Evolutionary conservation across 2,329 filamentous ascomycete genomes (phyloP).

Genomic region (Hortaea werneckii): DNA sequence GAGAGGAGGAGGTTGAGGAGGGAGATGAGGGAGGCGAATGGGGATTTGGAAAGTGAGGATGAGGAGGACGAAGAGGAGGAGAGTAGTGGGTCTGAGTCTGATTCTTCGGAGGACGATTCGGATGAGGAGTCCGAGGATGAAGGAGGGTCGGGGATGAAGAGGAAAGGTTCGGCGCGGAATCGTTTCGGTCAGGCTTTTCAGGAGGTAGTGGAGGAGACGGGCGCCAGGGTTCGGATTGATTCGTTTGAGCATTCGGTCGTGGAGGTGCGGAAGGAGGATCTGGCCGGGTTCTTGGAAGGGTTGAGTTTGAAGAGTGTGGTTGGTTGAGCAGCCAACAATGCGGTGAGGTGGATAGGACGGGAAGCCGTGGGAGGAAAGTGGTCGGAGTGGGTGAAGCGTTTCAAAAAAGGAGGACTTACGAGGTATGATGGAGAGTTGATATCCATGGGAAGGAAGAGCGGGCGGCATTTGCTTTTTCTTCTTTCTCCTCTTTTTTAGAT

Average conservation of each 20-base stretch:
- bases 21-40: constrained; percentile 50
- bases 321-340: constrained; percentile 24
- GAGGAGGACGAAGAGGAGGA: constrained; percentile 36
- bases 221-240: constrained; percentile 79
- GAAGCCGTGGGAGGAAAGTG: no score
- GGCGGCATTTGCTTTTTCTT: no score
- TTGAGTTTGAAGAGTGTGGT: constrained; percentile 85
- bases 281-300: constrained; percentile 80
- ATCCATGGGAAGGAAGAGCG: no score
- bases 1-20: constrained; percentile 41
- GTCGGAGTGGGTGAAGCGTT: no score
- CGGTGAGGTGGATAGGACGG: no score
- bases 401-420: no score
- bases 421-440: no score
- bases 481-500: no score
- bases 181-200: constrained; percentile 92
- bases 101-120: neutral
- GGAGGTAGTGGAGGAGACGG: constrained; percentile 86
- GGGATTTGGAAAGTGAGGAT: constrained; percentile 41
- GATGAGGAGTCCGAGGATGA: constrained; percentile 31
- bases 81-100: constrained; percentile 20
- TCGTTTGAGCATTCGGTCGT: constrained; percentile 97
- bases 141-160: constrained; percentile 42
- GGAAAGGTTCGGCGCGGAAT: constrained; percentile 47
- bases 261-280: constrained; percentile 93